Conservation (phyloP, 306 rosid species). For the Sindora glabra region DNA sequence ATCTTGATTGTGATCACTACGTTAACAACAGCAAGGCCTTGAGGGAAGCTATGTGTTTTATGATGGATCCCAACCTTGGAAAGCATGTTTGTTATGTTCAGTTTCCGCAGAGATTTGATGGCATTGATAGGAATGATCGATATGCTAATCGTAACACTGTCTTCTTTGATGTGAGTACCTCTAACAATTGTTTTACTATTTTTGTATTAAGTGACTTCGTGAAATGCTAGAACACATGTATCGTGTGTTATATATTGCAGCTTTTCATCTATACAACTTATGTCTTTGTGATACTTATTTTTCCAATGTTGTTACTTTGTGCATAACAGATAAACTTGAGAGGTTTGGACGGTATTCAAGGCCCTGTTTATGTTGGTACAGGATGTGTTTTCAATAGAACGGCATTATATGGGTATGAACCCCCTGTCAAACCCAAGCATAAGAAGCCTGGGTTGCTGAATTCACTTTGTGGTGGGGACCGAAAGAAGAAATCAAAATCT, state of each 20-base stretch:
- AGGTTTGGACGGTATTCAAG: conserved; percentile 91
- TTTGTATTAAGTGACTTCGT: neutral
- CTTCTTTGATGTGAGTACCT: conserved; percentile 76
- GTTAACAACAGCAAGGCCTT: conserved; percentile 84
- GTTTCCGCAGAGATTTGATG: conserved; percentile 89
- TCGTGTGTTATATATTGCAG: neutral
- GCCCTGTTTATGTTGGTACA: conserved; percentile 94
- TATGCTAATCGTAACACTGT: conserved; percentile 92
- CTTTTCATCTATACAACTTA: neutral
- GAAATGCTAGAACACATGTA: neutral
- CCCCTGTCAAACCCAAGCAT: conserved; percentile 76
- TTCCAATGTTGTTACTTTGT: conserved; percentile 7
- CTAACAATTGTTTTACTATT: neutral
- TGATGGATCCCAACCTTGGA: conserved; percentile 94
- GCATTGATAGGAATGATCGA: conserved; percentile 82
- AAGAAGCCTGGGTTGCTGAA: conserved; percentile 62
- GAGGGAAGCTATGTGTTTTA: conserved; percentile 89
- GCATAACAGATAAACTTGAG: conserved; percentile 69
- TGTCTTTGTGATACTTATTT: neutral
- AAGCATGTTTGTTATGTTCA: conserved; percentile 80
- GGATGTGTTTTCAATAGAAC: conserved; percentile 92
- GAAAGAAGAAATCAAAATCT: conserved; percentile 67
- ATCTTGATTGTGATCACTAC: conserved; percentile 98
- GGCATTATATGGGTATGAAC: conserved; percentile 86
- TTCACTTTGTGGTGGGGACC: conserved; percentile 63